phyloP scores from a whole-genome alignment of 495 filamentous ascomycete genomes.

The Daldinia decipiens region DNA sequence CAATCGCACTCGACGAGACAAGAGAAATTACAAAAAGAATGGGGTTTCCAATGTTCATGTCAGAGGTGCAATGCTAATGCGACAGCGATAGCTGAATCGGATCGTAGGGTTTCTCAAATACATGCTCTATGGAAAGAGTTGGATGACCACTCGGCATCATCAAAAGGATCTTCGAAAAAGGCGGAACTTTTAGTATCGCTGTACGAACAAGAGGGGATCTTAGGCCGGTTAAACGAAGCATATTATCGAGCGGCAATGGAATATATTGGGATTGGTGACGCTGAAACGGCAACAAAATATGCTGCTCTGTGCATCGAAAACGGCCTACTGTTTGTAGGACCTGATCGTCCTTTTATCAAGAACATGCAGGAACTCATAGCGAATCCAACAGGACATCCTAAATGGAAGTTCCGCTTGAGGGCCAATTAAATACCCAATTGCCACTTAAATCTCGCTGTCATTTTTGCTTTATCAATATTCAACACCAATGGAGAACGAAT shows the following conservation, averaged over 20 bases:
- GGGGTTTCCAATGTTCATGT: slow-evolving; percentile 57
- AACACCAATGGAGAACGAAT: neutral
- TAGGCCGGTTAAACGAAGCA: slow-evolving; percentile 50
- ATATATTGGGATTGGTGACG: slow-evolving; percentile 52
- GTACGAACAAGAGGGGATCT: slow-evolving; percentile 52
- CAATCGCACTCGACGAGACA: slow-evolving; percentile 44
- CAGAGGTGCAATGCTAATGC: slow-evolving; percentile 44
- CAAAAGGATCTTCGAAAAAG: slow-evolving; percentile 46
- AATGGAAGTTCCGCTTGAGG: slow-evolving; percentile 48
- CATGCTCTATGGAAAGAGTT: slow-evolving; percentile 42
- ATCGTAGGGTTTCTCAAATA: slow-evolving; percentile 49
- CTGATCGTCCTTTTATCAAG: slow-evolving; percentile 47
- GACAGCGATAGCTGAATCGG: slow-evolving; percentile 45
- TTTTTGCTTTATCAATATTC: neutral
- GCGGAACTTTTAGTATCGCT: slow-evolving; percentile 52
- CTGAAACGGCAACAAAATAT: slow-evolving; percentile 51
- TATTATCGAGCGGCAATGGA: slow-evolving; percentile 53
- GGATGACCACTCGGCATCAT: slow-evolving; percentile 41
- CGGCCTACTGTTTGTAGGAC: slow-evolving; percentile 45
- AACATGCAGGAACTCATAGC: slow-evolving; percentile 47
- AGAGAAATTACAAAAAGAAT: slow-evolving; percentile 44
- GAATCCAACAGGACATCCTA: slow-evolving; percentile 43
- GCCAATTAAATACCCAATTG: slow-evolving; percentile 7
- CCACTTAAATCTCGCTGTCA: neutral
- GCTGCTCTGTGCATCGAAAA: slow-evolving; percentile 50